phyloP scores from a whole-genome alignment of 148 eudicot genomes.

The Euryodendron excelsum region DNA sequence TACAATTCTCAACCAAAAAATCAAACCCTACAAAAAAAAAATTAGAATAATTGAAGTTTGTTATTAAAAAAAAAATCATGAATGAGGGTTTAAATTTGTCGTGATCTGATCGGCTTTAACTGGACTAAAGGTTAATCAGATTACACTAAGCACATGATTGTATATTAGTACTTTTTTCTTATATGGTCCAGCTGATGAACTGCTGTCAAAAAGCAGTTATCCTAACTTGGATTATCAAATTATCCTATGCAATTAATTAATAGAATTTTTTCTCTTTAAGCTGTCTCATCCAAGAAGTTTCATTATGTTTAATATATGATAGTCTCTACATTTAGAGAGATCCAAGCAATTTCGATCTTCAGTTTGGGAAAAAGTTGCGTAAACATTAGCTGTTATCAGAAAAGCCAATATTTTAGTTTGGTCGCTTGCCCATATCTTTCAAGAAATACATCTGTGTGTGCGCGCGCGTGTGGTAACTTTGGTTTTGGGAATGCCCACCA shows the following conservation, averaged over 20 bases:
- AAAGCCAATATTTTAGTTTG: too few species aligned
- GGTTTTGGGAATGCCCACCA: slow-evolving; percentile 43
- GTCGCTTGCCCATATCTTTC: slow-evolving; percentile 19
- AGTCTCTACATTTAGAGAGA: background rate
- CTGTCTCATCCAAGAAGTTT: background rate
- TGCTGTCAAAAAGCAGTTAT: background rate
- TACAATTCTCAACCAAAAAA: background rate
- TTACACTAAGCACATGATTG: background rate
- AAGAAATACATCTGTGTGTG: background rate
- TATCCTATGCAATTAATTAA: background rate
- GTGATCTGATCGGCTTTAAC: background rate
- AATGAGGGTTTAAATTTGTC: background rate
- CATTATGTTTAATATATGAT: background rate
- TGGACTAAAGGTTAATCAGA: background rate
- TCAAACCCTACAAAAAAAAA: background rate
- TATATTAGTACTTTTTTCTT: background rate
- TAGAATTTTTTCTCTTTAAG: background rate
- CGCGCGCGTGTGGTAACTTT: too few species aligned
- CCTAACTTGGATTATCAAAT: background rate
- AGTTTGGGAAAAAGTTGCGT: background rate
- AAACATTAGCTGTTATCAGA: too few species aligned
- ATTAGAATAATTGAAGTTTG: background rate
- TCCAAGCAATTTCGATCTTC: background rate
- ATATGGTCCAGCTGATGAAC: background rate
- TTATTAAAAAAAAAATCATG: background rate